Evolutionary conservation across 2,329 filamentous ascomycete species (phyloP), one percentile per base, ranked within the genome.

Genomic region (Exserohilum turcica): DNA sequence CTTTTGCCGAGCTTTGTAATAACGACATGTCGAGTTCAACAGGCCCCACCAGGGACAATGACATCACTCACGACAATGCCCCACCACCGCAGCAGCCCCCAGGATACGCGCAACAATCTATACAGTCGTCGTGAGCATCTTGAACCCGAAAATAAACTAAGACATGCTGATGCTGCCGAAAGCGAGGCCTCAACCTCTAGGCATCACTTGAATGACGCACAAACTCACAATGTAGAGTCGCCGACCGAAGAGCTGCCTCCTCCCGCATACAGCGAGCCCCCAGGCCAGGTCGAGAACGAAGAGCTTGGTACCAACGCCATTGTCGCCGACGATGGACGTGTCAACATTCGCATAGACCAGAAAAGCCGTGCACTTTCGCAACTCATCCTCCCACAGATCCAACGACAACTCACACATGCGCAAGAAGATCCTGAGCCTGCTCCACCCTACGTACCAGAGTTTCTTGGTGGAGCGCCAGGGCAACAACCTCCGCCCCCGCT

Each of bases 401-500:
- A 74, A 21, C 70, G 66, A 12, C 71, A 76, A 52, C 64, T 75
- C 54, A 66, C 66, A 8, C 64, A 67, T n/a, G 75, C 73, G 18
- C 76, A 79, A 31, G 75, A 82, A 37, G 80, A 86, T 47, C 76
- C 78, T 19, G 76, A 80, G 53, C 81, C 87, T 2, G 86, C 87
- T 21, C 86, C 86, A 1, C 81, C 85, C 28, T 91, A 91, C 64
- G 86, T 92, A 36, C 88, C 89, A 1, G 84, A 87, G n/a, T 87
- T 83, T 33, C 79, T 92, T 2, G 87, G 87, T 48, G 87, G 87
- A 32, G 79, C 80, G 44, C 84, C 85, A 6, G 84, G 82, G 2
- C 83, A 87, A 64, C 79, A 73, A 5, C 77, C 78, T 2, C 78
- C 79, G 5, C 79, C 78, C 21, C 75, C 76, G 1, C 65, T 80